Base-by-base conservation (phyloP, 192 early-diverging fungal genomes). In the Coemansia sp. region DNA sequence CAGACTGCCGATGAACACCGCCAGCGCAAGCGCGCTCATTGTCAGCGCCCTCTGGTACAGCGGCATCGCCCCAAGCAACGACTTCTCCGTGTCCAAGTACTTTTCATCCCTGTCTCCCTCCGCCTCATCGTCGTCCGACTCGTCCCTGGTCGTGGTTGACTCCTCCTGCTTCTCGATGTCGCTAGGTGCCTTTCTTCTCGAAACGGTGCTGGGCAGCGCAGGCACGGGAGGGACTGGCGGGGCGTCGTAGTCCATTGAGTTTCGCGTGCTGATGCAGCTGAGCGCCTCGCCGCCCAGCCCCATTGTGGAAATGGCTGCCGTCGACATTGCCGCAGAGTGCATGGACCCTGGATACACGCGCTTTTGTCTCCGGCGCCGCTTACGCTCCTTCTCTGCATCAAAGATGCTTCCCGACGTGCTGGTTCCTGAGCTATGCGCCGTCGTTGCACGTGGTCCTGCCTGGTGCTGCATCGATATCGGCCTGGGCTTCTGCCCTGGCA, bases 1-100 rank as follows among this genome's bases (percentile, higher is more conserved):
- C 51, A 73, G 26, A 25, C 64, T 67, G 9, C 64, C 71, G 25
- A 73, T 73, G 53, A 73, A 73, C 29, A 88, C 61, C 2, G 84
- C 66, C 37, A 87, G 18, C 10, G 67, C 62, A n/a, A 79, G 61
- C 4, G 76, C 76, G 16, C 45, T 55, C 70, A 72, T 62, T 6
- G 71, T 74, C 62, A 74, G 48, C 15, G 62, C 37, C 25, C 39
- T 53, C 23, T 56, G 55, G 39, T 59, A 61, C 48, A 68, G 21
- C 13, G 71, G 35, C 71, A 74, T 74, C 28, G 66, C 31, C n/a
- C 66, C 33, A 2, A 74, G 46, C 28, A 52, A 45, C 2, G 71
- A 74, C 7, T 68, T 48, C 40, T 49, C 48, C 1, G 28, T 33
- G 6, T 20, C n/a, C 39, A 74, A 15, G 49, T 74, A 45, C 20